phyloP scores from a whole-genome alignment of 352 stramenopile genomes.

The Globisporangium iwayamae region DNA sequence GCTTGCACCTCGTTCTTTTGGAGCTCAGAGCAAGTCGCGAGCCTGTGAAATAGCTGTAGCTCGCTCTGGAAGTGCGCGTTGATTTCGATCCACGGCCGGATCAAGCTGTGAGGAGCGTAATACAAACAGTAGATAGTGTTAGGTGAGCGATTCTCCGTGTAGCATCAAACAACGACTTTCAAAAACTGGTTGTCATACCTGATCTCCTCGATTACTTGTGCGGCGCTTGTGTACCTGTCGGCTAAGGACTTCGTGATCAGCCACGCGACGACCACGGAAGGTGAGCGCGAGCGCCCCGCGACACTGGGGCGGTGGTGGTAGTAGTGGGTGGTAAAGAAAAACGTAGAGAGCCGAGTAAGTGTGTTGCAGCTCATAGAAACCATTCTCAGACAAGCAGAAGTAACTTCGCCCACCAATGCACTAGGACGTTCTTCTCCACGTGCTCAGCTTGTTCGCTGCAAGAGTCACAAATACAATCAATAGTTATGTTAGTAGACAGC shows the following conservation, averaged over 20 bases:
- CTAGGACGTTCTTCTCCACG: slow-evolving; percentile 47
- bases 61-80: slow-evolving; percentile 56
- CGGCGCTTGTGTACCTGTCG: slow-evolving; percentile 19
- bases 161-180: no score
- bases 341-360: not conserved
- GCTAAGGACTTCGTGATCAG: slow-evolving; percentile 29
- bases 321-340: not conserved
- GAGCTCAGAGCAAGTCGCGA: not conserved
- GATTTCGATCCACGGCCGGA: slow-evolving; percentile 70
- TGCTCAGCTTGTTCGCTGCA: slow-evolving; percentile 29
- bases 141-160: no score
- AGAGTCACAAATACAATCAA: not conserved
- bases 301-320: slow-evolving; percentile 28
- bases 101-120: slow-evolving; percentile 14
- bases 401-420: slow-evolving; percentile 51
- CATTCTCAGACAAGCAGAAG: no score
- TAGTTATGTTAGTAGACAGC: not conserved
- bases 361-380: no score
- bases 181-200: slow-evolving; percentile 21
- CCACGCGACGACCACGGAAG: slow-evolving; percentile 50
- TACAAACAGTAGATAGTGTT: not conserved
- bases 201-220: slow-evolving; percentile 40
- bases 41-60: slow-evolving; percentile 19
- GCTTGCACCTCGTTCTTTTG: not conserved
- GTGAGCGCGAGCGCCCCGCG: slow-evolving; percentile 58